Percentiles rank a stretch among this genome's conserved stretches.
phyloP scores from a whole-genome alignment of 805 yeast species.

The Vanderwaltozyma tropicalis region DNA sequence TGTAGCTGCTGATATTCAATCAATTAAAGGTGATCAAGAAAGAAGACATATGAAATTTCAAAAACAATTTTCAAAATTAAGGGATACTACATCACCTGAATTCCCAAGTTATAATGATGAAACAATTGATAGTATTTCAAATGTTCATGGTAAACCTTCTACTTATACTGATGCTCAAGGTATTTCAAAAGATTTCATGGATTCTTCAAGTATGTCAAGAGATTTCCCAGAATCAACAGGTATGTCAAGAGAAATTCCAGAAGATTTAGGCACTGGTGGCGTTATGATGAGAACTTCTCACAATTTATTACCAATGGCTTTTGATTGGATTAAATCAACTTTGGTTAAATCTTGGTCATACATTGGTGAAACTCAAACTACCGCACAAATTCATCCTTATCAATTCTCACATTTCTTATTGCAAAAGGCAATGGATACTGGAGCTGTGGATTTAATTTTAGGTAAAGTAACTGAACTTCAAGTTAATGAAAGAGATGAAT shows the following conservation, averaged over 20 bases:
- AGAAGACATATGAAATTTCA: constrained; percentile 2
- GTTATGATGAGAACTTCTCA: constrained; percentile 4
- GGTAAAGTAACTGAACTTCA: constrained; percentile 73
- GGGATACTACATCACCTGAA: neutral
- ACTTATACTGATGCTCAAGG: neutral
- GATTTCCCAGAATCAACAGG: neutral
- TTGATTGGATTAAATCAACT: constrained; percentile 66
- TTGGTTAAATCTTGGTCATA: constrained; percentile 64
- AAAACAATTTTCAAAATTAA: neutral
- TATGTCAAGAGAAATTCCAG: neutral
- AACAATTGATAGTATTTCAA: neutral
- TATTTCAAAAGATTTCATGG: neutral
- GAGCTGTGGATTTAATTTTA: constrained; percentile 70
- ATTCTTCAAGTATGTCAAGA: neutral
- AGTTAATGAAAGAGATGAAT: constrained; percentile 53
- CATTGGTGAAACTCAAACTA: constrained; percentile 74
- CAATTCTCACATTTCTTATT: constrained; percentile 76
- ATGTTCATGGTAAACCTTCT: constrained; percentile 2
- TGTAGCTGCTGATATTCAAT: constrained; percentile 67
- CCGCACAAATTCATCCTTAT: constrained; percentile 96
- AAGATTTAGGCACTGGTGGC: constrained; percentile 3
- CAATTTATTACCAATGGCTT: constrained; percentile 42
- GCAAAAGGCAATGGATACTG: constrained; percentile 70
- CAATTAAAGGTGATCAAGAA: constrained; percentile 3
- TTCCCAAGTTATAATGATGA: neutral